A percentile compares a stretch with the other conserved stretches of the same genome.
These are phyloP conservation scores for Trypanosoma caninum DNA, from an alignment of 208 protist genomes.

Conservation along the genomic window DNA sequence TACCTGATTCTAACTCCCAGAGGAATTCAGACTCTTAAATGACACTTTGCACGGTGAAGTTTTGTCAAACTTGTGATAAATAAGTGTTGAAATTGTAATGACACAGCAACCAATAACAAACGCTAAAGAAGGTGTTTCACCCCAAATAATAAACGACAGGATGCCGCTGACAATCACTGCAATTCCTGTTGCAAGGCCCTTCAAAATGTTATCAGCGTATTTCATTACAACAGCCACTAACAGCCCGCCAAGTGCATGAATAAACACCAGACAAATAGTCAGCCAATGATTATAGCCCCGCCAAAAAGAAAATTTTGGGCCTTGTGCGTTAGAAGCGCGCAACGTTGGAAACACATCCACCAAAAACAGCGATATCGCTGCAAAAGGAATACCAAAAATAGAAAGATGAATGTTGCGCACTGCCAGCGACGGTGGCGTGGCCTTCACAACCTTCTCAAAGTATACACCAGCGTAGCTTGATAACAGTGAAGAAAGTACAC, in stretches of 20 bases:
- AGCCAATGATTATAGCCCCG: conserved; percentile 46
- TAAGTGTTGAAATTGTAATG: conserved; percentile 45
- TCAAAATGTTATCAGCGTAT: conserved; percentile 88
- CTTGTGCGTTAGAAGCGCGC: conserved; percentile 17
- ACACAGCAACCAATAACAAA: conserved; percentile 52
- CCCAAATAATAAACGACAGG: conserved; percentile 54
- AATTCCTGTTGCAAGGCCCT: conserved; percentile 80
- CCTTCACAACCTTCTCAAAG: conserved; percentile 84
- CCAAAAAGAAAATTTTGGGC: conserved; percentile 57
- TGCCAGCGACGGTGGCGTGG: conserved; percentile 56
- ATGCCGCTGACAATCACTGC: conserved; percentile 72
- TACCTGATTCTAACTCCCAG: too few relatives aligned
- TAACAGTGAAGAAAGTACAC: conserved; percentile 55
- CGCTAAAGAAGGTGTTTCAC: conserved; percentile 26
- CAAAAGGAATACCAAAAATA: conserved; percentile 67
- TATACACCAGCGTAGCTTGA: conserved; percentile 84
- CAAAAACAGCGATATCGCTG: conserved; percentile 50
- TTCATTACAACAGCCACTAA: conserved; percentile 77
- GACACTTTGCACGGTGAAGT: too few relatives aligned
- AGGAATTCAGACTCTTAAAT: too few relatives aligned
- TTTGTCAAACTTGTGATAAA: conserved; percentile 66
- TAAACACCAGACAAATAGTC: conserved; percentile 58
- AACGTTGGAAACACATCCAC: conserved; percentile 53
- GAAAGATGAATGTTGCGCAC: conserved; percentile 84
- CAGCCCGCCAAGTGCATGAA: conserved; percentile 78